Evolutionary conservation across 768 basidiomycete genomes (phyloP).

Genomic region (Chalciporus pseudorubinellus): DNA sequence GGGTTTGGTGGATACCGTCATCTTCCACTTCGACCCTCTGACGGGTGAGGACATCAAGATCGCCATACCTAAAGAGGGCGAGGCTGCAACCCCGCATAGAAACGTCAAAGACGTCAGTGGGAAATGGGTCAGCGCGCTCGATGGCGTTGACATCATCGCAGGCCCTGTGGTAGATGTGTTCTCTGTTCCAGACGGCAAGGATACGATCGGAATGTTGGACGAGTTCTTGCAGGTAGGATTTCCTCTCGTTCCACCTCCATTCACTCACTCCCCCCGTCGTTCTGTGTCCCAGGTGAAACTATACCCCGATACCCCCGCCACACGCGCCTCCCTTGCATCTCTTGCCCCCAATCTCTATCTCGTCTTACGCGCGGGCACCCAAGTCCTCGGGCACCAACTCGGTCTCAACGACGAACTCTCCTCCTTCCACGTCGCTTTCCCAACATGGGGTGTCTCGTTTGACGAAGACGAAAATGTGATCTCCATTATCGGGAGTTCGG

Average conservation of each 20-base stretch:
- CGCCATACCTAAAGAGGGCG: conserved; percentile 14
- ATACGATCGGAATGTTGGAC: conserved; percentile 66
- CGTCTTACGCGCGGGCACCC: conserved; percentile 49
- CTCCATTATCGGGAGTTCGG: conserved; percentile 45
- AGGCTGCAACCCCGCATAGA: background rate
- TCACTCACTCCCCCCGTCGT: too few species aligned
- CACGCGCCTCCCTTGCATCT: conserved; percentile 42
- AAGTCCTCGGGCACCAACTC: conserved; percentile 59
- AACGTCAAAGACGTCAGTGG: conserved; percentile 5
- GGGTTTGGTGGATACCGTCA: conserved; percentile 65
- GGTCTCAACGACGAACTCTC: conserved; percentile 41
- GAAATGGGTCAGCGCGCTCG: conserved; percentile 38
- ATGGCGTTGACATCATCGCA: conserved; percentile 60
- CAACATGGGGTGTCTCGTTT: conserved; percentile 66
- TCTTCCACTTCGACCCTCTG: conserved; percentile 76
- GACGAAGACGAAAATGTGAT: conserved; percentile 56
- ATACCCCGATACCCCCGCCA: conserved; percentile 59
- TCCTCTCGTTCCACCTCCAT: background rate
- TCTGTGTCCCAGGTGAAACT: conserved; percentile 47
- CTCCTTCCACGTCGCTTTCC: conserved; percentile 48
- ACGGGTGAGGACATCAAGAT: conserved; percentile 62
- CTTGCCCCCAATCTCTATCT: conserved; percentile 51
- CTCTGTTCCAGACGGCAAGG: conserved; percentile 44
- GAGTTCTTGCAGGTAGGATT: conserved; percentile 67
- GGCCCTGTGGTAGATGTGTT: conserved; percentile 61